These are phyloP conservation scores for Tuber microsphaerosporum DNA, from an alignment of 495 filamentous ascomycete species.

Conservation along the genomic window DNA sequence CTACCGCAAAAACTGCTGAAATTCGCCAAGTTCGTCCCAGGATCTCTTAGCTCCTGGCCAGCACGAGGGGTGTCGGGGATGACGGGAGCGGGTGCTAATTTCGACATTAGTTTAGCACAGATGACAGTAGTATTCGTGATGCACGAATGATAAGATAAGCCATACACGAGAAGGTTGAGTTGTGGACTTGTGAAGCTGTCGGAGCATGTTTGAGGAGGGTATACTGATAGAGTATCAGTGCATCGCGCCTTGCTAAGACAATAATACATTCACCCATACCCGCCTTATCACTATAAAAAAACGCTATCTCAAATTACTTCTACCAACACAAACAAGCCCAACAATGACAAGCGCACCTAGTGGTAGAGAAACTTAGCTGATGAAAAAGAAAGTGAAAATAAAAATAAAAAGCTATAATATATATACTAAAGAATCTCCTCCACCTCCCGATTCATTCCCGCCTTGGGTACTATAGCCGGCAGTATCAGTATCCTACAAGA, in stretches of 20 bases:
- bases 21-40: no score
- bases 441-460: not conserved
- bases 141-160: no score
- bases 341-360: not conserved
- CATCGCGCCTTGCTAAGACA: not conserved
- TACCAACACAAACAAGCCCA: not conserved
- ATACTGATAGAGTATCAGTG: not conserved
- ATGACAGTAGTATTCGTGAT: no score
- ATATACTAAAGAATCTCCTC: not conserved
- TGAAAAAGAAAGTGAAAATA: not conserved
- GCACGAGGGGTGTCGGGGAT: no score
- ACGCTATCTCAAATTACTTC: not conserved
- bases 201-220: not conserved
- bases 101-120: no score
- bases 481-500: slow-evolving; percentile 33
- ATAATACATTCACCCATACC: not conserved
- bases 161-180: no score
- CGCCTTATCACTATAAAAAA: not conserved
- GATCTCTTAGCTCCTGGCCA: no score
- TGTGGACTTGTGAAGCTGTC: no score
- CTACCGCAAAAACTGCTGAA: no score
- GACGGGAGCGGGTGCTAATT: no score
- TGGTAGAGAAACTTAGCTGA: not conserved
- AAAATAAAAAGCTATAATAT: not conserved
- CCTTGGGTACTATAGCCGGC: slow-evolving; percentile 15